phyloP scores from a whole-genome alignment of 495 filamentous ascomycete species.

The Penicillium steckii region DNA sequence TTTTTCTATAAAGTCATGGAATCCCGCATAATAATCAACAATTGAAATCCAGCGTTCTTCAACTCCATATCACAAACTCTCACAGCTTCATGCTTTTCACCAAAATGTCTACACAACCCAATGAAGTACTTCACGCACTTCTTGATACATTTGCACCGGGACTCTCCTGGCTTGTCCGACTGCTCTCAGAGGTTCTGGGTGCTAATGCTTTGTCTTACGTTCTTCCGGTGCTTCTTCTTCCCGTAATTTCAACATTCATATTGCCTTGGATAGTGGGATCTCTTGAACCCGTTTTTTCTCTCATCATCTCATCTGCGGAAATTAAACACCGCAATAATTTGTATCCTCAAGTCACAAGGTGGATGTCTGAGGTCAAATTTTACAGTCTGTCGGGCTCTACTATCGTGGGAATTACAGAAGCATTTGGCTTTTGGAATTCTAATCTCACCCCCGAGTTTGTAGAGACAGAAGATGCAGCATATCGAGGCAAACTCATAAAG shows the following conservation, averaged over 20 bases:
- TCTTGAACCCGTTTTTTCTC: background rate
- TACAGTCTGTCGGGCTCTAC: background rate
- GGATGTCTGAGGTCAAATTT: background rate
- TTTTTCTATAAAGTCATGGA: too few relatives aligned
- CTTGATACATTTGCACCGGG: slow-evolving; percentile 2
- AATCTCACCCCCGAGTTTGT: background rate
- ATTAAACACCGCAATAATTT: slow-evolving; percentile 2
- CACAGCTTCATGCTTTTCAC: background rate
- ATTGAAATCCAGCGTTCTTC: background rate
- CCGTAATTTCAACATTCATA: slow-evolving; percentile 1
- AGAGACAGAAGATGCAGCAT: background rate
- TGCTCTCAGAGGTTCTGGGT: background rate
- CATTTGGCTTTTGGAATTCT: slow-evolving; percentile 1
- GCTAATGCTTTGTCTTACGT: background rate
- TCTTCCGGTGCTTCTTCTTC: background rate
- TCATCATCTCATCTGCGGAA: background rate
- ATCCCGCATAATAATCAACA: too few relatives aligned
- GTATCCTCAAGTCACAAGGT: slow-evolving; percentile 1
- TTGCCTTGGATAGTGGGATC: background rate
- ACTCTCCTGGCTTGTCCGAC: background rate
- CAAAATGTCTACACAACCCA: background rate
- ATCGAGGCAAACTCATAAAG: background rate
- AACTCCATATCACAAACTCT: background rate
- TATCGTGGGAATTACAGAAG: background rate
- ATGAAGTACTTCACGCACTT: background rate